Percentiles rank a stretch among this genome's conserved stretches.
Conservation (phyloP, 1,284 basidiomycete species). For the Melampsora medusae region DNA sequence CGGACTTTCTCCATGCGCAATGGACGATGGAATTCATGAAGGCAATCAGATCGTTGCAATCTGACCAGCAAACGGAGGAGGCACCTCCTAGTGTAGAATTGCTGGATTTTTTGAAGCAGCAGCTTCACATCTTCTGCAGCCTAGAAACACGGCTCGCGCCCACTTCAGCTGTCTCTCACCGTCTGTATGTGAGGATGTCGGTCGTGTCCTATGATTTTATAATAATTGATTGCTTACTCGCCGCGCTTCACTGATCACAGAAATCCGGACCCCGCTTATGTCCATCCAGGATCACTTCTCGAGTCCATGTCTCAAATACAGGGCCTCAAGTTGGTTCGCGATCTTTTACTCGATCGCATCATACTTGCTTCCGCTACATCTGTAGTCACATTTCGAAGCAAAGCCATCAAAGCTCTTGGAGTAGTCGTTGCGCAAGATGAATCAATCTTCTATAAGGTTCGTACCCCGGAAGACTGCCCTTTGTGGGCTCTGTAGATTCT, state of each 20-base stretch:
- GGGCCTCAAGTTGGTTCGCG: slow-evolving; percentile 32
- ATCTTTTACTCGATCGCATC: slow-evolving; percentile 35
- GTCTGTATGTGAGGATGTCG: not conserved
- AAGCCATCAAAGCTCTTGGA: slow-evolving; percentile 43
- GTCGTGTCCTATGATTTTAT: not conserved
- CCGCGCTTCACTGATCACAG: slow-evolving; percentile 5
- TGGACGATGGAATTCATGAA: slow-evolving; percentile 38
- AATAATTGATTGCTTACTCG: not conserved
- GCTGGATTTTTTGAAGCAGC: not conserved
- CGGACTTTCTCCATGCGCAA: slow-evolving; percentile 34
- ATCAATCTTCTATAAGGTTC: slow-evolving; percentile 36
- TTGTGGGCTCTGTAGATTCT: not conserved
- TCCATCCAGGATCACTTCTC: not conserved
- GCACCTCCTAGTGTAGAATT: not conserved
- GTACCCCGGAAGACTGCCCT: not conserved
- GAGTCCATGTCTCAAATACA: slow-evolving; percentile 40
- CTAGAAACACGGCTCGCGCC: slow-evolving; percentile 1
- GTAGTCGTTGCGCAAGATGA: slow-evolving; percentile 41
- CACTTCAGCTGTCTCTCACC: not conserved
- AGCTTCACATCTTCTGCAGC: slow-evolving; percentile 4
- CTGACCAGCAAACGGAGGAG: not conserved
- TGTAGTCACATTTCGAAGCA: slow-evolving; percentile 40
- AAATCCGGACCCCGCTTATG: not conserved
- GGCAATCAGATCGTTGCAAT: not conserved
- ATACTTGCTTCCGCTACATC: slow-evolving; percentile 29